Conservation (phyloP, 139 green algal species). For the Chlamydomonas schloesseri region DNA sequence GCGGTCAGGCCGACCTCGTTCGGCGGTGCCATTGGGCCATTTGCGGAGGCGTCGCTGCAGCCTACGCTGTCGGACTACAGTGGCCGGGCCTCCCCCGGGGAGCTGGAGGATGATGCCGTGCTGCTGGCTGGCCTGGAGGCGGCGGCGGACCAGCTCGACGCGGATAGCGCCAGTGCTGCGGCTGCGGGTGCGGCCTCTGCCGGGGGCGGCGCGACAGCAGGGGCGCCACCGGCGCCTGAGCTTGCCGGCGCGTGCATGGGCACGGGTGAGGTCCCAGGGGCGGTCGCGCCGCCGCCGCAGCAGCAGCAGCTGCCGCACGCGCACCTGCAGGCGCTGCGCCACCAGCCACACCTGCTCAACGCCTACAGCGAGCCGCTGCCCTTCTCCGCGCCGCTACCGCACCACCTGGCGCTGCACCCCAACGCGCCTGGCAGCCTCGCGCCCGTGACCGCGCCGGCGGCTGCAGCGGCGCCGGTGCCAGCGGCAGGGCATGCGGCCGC, state of each 20-base stretch:
- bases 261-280: too few species aligned
- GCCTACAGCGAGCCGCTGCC: slow-evolving; percentile 30
- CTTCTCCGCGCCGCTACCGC: slow-evolving; percentile 1
- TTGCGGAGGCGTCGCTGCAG: slow-evolving; percentile 3
- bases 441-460: background rate
- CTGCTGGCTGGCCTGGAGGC: background rate
- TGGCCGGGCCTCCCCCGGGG: background rate
- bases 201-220: too few species aligned
- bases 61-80: slow-evolving; percentile 21
- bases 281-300: too few species aligned
- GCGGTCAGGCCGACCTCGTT: too few species aligned
- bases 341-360: background rate
- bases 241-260: too few species aligned
- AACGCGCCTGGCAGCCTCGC: too few species aligned
- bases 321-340: background rate
- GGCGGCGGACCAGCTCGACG: background rate
- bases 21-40: background rate
- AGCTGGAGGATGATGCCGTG: background rate
- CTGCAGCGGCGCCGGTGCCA: background rate
- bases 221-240: too few species aligned
- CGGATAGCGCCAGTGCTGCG: too few species aligned
- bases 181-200: too few species aligned
- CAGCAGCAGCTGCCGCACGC: background rate
- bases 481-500: too few species aligned
- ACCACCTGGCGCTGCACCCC: background rate